Evolutionary conservation across 2,329 filamentous ascomycete species (phyloP), one percentile per base, ranked within the genome.

Genomic region (Aspergillus unguis): DNA sequence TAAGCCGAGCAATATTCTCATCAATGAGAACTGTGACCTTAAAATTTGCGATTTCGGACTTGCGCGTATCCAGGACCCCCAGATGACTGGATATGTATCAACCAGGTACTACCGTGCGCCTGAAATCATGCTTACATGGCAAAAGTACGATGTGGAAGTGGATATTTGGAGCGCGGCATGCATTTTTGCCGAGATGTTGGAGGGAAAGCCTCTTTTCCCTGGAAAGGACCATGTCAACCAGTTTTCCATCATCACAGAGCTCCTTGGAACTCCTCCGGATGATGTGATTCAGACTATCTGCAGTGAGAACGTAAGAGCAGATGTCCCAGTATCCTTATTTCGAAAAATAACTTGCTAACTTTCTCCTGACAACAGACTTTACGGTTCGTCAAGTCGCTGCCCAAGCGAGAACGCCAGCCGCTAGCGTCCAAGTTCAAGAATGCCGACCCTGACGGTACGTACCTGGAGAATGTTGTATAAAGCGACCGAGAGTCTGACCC

Each of bases 101-200:
- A 99, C 94, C 57, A 83, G 94, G 80, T 99, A 99, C 81, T 99
- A 99, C 81, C 86, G 94, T 67, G 94, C 94, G 6, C 94, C 94
- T 17, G 94, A 99, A 75, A 99, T 99, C 71, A 99, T 99, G 94
- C 90, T 99, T 70, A 97, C 94, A 60, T 99, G 94, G 94, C 94
- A 99, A 80, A 99, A 99, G 78, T 99, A 99, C 76, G 94, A 99
- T 64, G 86, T 97, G 44, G 94, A 97, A 77, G 94, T 99, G 53
- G 94, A 99, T 71, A 96, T 99, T 70, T 99, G 94, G 94, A 97
- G 94, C 71, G 92, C 92, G 17, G 94, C 94, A 56, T 99, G 94
- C 76, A 99, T 99, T 70, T 97, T 99, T 65, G 94, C 94, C 38
- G 94, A 99, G 77, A 99, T 99, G 94, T 82, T 99, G 54, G 92